Base-by-base conservation (phyloP, 208 protist genomes). In the Trypanosoma grayi region DNA sequence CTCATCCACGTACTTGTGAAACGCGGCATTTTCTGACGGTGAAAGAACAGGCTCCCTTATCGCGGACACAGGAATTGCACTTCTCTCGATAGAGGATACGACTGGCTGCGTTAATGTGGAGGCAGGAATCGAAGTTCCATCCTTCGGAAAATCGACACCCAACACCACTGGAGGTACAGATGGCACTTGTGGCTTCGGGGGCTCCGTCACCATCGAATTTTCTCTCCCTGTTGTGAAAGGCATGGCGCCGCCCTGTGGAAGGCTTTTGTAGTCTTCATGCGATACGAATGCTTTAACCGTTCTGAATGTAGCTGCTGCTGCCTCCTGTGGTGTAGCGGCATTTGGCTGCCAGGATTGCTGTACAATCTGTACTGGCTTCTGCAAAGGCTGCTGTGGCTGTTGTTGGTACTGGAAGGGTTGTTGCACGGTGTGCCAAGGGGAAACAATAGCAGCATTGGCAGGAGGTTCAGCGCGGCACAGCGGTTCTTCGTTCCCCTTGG, bases 1-100 rank as follows among this genome's bases (percentile, higher is more conserved):
- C n/a, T 81, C 70, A 39, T 82, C 76, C 1, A 77, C 80, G 70
- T 93, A 93, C 24, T 73, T 77, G 10, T 63, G 53, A 57, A 93
- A 93, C 39, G 81, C 83, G 24, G 48, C 40, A 22, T 65, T 30
- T 59, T 91, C 73, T 14, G 57, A 61, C 0, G 78, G 75, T 25
- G 37, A 74, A 16, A 90, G 70, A 14, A 75, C 51, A 14, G 66
- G 60, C 43, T 74, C 45, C 30, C 53, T 41, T 30, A 63, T 33
- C 2, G 27, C 18, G 14, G 48, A 54, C 11, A 41, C 48, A 28
- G 58, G 45, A 8, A 45, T 50, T 24, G 64, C 27, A 33, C 45
- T 43, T 18, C 14, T 22, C 0, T 46, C 18, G 31, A 43, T 27
- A 9, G 51, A 18, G 37, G 61, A 25, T 34, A 54, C 4, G 25